Conservation (phyloP, 176 grass and related monocot species). For the Carex littledalei region DNA sequence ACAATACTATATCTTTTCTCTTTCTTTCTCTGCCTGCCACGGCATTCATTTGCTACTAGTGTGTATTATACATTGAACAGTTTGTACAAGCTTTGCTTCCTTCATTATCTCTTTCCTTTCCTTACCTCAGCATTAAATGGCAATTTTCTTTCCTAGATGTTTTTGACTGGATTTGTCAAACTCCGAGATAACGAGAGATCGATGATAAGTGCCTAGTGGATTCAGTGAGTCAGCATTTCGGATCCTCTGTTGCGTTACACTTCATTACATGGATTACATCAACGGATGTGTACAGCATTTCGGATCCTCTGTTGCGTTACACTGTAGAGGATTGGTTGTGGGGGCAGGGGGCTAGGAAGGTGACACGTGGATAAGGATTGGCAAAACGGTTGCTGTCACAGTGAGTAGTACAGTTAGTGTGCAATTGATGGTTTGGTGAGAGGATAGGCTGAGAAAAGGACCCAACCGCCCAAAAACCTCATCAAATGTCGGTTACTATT, state of each 20-base stretch:
- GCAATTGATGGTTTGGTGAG: constrained; percentile 3
- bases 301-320: neutral
- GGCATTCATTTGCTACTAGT: constrained; percentile 11
- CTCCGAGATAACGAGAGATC: neutral
- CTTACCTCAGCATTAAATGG: constrained; percentile 12
- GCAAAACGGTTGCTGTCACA: constrained; percentile 7
- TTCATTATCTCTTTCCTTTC: constrained; percentile 20
- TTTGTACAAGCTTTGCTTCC: neutral
- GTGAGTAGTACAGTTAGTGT: neutral
- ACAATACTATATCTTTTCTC: neutral
- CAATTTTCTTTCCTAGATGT: neutral
- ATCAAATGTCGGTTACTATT: constrained; percentile 25
- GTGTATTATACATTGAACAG: neutral
- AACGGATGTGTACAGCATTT: neutral
- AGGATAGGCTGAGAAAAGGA: constrained; percentile 20
- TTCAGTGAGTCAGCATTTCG: neutral
- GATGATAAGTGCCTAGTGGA: neutral
- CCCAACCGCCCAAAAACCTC: constrained; percentile 22
- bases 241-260: neutral
- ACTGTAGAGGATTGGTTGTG: neutral
- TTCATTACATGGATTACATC: neutral
- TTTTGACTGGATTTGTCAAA: constrained; percentile 3
- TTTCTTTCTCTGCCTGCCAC: neutral
- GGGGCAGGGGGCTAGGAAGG: neutral
- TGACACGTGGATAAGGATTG: constrained; percentile 10